phyloP scores from a whole-genome alignment of 768 basidiomycete genomes.

The Kockovaella imperatae region DNA sequence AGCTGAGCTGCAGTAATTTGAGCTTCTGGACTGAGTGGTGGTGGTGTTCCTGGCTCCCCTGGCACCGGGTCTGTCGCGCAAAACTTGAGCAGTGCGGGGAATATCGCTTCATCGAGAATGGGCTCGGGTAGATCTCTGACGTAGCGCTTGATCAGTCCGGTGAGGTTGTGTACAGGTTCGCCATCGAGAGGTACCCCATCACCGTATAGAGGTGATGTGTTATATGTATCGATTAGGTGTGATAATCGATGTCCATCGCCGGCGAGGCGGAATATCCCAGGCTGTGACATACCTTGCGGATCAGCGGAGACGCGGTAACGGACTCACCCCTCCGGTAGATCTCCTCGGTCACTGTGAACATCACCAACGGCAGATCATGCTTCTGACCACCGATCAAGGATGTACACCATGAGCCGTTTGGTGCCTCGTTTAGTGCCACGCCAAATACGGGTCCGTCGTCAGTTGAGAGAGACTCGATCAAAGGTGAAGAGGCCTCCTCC shows the following conservation, averaged over 20 bases:
- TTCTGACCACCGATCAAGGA: constrained; percentile 30
- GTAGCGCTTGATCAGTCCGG: constrained; percentile 48
- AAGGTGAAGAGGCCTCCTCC: too few relatives aligned
- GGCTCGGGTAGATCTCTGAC: constrained; percentile 51
- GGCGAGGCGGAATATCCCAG: constrained; percentile 38
- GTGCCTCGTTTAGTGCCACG: constrained; percentile 23
- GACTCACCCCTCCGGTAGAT: constrained; percentile 35
- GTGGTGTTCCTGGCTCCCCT: constrained; percentile 23
- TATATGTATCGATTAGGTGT: constrained; percentile 28
- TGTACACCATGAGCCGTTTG: constrained; percentile 27
- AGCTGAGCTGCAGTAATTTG: constrained; percentile 49
- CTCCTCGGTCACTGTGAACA: constrained; percentile 37
- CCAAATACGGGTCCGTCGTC: constrained; percentile 37
- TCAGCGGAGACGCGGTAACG: neutral
- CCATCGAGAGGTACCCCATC: constrained; percentile 16
- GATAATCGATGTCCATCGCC: constrained; percentile 31
- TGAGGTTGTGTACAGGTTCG: constrained; percentile 35
- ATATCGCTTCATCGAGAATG: constrained; percentile 48
- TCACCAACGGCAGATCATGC: constrained; percentile 34
- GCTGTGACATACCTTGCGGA: constrained; percentile 26
- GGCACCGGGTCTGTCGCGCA: constrained; percentile 46
- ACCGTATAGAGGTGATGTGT: constrained; percentile 33
- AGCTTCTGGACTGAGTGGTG: constrained; percentile 18
- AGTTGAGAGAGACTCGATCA: too few relatives aligned
- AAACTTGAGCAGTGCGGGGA: constrained; percentile 49